These are phyloP conservation scores for Syzygium malaccense DNA, from an alignment of 441 rosid species.

Conservation along the genomic window DNA sequence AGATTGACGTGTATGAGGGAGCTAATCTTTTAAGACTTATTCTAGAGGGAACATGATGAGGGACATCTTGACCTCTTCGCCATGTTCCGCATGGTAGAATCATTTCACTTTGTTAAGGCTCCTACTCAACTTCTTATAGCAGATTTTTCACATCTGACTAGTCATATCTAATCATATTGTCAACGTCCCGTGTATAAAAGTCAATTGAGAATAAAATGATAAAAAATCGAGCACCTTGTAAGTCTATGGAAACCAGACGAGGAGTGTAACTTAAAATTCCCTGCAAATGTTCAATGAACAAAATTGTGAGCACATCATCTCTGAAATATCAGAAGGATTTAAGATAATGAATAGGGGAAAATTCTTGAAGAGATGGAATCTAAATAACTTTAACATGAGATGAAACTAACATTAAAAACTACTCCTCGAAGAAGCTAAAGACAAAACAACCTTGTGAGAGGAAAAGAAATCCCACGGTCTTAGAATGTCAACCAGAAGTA, in stretches of 20 bases:
- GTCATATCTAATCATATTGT: neutral
- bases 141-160: neutral
- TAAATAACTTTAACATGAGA: neutral
- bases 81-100: no score
- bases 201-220: neutral
- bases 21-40: no score
- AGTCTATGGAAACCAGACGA: constrained; percentile 61
- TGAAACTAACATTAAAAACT: neutral
- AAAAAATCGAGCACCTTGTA: constrained; percentile 50
- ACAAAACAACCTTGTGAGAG: neutral
- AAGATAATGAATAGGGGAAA: neutral
- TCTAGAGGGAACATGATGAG: no score
- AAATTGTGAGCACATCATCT: neutral
- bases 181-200: no score
- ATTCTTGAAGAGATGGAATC: neutral
- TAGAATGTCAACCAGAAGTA: neutral
- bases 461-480: neutral
- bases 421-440: neutral
- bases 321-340: neutral
- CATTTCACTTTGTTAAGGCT: neutral
- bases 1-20: no score
- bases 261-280: constrained; percentile 74
- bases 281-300: no score
- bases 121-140: neutral
- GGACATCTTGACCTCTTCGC: no score